These are phyloP conservation scores for Podospora anserina DNA, from an alignment of 495 filamentous ascomycete species.

Conservation along the genomic window DNA sequence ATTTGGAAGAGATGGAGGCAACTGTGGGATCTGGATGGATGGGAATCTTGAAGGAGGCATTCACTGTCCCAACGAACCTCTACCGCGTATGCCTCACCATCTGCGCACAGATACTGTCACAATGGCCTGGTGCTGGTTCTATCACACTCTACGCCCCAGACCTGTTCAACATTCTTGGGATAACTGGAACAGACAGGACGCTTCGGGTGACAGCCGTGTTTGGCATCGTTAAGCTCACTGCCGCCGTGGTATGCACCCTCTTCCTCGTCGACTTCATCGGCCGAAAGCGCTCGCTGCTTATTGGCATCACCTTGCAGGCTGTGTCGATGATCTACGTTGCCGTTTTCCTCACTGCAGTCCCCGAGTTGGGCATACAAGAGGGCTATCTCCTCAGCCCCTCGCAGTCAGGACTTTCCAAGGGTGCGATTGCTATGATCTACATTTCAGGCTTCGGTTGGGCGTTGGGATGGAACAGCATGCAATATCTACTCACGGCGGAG, in stretches of 20 bases:
- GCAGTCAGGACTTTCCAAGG: constrained; percentile 43
- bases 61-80: constrained; percentile 57
- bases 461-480: constrained; percentile 71
- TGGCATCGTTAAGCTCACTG: constrained; percentile 64
- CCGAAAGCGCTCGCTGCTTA: constrained; percentile 62
- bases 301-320: constrained; percentile 62
- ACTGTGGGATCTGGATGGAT: constrained; percentile 53
- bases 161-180: constrained; percentile 63
- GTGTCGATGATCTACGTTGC: constrained; percentile 68
- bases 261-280: constrained; percentile 75
- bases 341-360: constrained; percentile 58
- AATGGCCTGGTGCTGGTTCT: constrained; percentile 67
- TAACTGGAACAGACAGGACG: constrained; percentile 57
- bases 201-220: constrained; percentile 68
- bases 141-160: constrained; percentile 67
- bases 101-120: constrained; percentile 59
- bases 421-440: constrained; percentile 65
- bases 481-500: constrained; percentile 72
- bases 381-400: constrained; percentile 29
- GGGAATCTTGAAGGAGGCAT: constrained; percentile 58
- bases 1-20: constrained; percentile 55
- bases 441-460: constrained; percentile 67
- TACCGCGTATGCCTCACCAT: constrained; percentile 61
- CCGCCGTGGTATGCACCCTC: constrained; percentile 61
- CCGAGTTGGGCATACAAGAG: constrained; percentile 39